A percentile compares a stretch with the other conserved stretches of the same genome.
Evolutionary conservation across 805 yeast species (phyloP).

Genomic region (Candida silvatica): DNA sequence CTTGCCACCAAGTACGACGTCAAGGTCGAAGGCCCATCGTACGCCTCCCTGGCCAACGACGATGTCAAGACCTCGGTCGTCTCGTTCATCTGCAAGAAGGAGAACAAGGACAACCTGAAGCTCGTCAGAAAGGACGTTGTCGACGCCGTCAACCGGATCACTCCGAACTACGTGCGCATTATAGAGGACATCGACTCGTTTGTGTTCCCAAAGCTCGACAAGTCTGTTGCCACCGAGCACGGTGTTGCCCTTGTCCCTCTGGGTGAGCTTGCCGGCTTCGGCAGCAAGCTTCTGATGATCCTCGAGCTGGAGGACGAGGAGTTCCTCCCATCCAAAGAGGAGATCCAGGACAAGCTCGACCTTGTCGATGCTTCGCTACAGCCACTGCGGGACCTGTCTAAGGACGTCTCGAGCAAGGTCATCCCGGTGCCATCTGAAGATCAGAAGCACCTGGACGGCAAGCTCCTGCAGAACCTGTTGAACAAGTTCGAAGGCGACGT

Average conservation of each 20-base stretch:
- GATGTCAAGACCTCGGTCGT: slow-evolving; percentile 39
- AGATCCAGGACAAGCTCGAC: slow-evolving; percentile 44
- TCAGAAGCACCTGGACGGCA: slow-evolving; percentile 54
- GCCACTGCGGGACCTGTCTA: slow-evolving; percentile 49
- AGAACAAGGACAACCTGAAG: slow-evolving; percentile 38
- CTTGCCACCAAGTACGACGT: slow-evolving; percentile 34
- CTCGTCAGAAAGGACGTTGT: slow-evolving; percentile 67
- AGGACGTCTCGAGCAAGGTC: slow-evolving; percentile 39
- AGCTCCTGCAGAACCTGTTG: slow-evolving; percentile 36
- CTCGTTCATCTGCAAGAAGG: slow-evolving; percentile 49
- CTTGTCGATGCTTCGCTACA: slow-evolving; percentile 48
- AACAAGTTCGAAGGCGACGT: slow-evolving; percentile 24
- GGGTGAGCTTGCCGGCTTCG: slow-evolving; percentile 37
- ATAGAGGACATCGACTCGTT: slow-evolving; percentile 62
- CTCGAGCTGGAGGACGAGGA: slow-evolving; percentile 48
- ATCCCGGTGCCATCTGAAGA: slow-evolving; percentile 43
- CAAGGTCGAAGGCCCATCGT: slow-evolving; percentile 38
- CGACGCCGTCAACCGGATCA: slow-evolving; percentile 57
- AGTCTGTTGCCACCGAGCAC: slow-evolving; percentile 32
- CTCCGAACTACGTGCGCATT: slow-evolving; percentile 55
- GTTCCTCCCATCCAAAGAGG: slow-evolving; percentile 62
- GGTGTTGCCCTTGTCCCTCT: slow-evolving; percentile 53
- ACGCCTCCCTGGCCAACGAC: slow-evolving; percentile 33
- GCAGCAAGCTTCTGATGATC: slow-evolving; percentile 46
- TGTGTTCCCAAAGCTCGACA: slow-evolving; percentile 39